Conservation (phyloP, 306 rosid genomes). For the Lathyrus oleraceus region DNA sequence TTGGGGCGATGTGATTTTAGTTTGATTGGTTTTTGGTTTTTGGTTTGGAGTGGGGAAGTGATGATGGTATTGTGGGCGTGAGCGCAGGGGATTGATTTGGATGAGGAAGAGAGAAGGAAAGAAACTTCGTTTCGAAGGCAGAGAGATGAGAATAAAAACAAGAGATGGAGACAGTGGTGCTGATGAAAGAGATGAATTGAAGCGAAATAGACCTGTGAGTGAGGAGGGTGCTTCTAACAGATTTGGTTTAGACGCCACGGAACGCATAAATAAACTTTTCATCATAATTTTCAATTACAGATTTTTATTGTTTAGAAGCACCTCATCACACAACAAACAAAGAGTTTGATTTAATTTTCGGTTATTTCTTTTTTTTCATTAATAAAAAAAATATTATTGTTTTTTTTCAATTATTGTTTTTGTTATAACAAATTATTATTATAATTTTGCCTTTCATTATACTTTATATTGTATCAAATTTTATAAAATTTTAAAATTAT, state of each 20-base stretch:
- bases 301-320: too few species aligned
- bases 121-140: conserved; percentile 25
- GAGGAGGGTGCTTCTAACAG: neutral
- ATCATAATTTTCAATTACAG: too few species aligned
- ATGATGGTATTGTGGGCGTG: conserved; percentile 1
- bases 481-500: too few species aligned
- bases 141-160: neutral
- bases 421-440: too few species aligned
- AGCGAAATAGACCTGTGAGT: neutral
- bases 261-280: neutral
- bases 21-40: neutral
- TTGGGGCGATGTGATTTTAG: neutral
- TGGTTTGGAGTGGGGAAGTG: neutral
- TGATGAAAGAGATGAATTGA: neutral
- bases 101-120: neutral
- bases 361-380: too few species aligned
- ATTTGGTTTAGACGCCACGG: neutral
- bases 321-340: too few species aligned
- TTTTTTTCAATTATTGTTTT: too few species aligned
- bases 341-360: too few species aligned
- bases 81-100: conserved; percentile 14
- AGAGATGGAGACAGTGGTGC: neutral
- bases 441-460: too few species aligned
- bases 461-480: too few species aligned
- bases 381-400: too few species aligned